phyloP scores from a whole-genome alignment of 2,329 filamentous ascomycete species.

The Monilinia aucupariae region DNA sequence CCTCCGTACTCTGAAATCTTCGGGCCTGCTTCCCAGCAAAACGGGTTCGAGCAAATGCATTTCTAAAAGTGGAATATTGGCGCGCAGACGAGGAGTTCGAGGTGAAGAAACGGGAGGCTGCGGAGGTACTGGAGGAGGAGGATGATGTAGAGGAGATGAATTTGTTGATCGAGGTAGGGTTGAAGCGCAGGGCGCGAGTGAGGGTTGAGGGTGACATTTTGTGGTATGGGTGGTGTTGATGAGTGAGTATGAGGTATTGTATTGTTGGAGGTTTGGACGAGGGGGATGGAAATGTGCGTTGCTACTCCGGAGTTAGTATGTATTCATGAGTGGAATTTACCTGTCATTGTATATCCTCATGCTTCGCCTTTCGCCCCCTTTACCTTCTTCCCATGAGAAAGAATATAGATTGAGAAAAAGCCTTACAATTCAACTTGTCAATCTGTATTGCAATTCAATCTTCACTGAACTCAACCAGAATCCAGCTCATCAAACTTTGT shows the following conservation, averaged over 20 bases:
- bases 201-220: not conserved
- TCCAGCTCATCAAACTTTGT: slow-evolving; percentile 11
- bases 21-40: slow-evolving; percentile 38
- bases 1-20: slow-evolving; percentile 57
- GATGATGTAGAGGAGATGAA: slow-evolving; percentile 2
- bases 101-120: slow-evolving; percentile 41
- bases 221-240: not conserved
- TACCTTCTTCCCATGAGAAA: not conserved
- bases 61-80: slow-evolving; percentile 40
- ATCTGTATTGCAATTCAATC: not conserved
- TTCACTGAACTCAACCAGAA: not conserved
- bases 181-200: slow-evolving; percentile 12
- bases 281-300: not conserved
- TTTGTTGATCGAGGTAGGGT: slow-evolving; percentile 5
- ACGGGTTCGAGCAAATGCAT: slow-evolving; percentile 12
- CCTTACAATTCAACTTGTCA: not conserved
- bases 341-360: not conserved
- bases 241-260: not conserved
- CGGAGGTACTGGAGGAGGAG: slow-evolving; percentile 40
- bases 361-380: not conserved
- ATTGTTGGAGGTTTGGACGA: not conserved
- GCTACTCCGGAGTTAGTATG: slow-evolving; percentile 4
- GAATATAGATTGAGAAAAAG: not conserved
- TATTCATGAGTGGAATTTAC: not conserved
- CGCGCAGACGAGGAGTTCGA: slow-evolving; percentile 39